Evolutionary conservation across 2,329 filamentous ascomycete species (phyloP), one percentile per base, ranked within the genome.

Genomic region (Sordariomycetes sp.): DNA sequence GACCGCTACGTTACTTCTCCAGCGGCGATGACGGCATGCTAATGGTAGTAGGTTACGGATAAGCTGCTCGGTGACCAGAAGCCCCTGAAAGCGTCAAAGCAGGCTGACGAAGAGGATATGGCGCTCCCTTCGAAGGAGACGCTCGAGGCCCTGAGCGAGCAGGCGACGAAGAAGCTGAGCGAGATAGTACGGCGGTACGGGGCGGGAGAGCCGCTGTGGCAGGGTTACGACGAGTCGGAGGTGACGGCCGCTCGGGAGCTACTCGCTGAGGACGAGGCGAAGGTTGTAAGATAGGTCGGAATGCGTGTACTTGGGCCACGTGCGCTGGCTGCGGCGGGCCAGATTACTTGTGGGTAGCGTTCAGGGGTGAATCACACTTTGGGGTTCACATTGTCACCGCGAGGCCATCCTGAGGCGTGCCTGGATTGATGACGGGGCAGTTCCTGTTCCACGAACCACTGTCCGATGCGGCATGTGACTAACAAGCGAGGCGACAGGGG

Each of bases 171-270:
- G 58, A 91, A 90, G 69, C 76, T 95, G 15, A 79, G 80, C 1
- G 87, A 92, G 67, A 91, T 94, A 63, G 81, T 91, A 60, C 78
- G 86, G 60, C 79, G 79, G 60, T 76, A 80, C 66, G 71, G 76
- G 39, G 75, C 78, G 54, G 74, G 79, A 58, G 80, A 89, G 68
- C 76, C 76, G 61, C 79, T 80, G 20, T 90, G 87, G 85, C 76
- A 81, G 64, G 89, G 88, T 10, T 92, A 89, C 68, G 81, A 86
- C 59, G 74, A 80, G 64, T 78, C 79, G 2, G 89, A 95, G 67
- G 72, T 95, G 55, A 79, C 80, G 63, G 88, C 88, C 13, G 87
- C 86, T 54, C 78, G 81, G 63, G 82, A 84, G 62, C 73, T 91
- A 59, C 71, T 91, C 42, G 77, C 81, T 58, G 75, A 76, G 60